phyloP scores from a whole-genome alignment of 1,139 yeast genomes.

The Candida pseudocylindracea region DNA sequence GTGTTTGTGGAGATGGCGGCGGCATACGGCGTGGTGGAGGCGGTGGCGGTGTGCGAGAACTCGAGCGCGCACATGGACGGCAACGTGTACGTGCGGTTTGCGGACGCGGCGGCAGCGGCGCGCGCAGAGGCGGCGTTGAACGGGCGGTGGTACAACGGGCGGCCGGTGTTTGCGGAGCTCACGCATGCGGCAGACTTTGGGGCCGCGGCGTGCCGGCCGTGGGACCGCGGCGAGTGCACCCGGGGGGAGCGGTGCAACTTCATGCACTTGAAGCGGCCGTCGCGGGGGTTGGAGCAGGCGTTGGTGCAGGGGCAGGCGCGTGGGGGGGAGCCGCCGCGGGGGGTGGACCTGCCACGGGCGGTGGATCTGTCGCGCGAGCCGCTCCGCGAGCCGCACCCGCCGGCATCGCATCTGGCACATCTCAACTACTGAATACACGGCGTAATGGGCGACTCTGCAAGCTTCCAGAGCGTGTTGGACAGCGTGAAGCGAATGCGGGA shows the following conservation, averaged over 20 bases:
- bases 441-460: too few species aligned
- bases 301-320: constrained; percentile 1
- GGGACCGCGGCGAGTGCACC: constrained; percentile 37
- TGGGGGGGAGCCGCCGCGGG: too few species aligned
- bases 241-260: constrained; percentile 76
- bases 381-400: too few species aligned
- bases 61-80: constrained; percentile 65
- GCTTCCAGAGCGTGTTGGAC: too few species aligned
- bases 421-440: too few species aligned
- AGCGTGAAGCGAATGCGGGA: too few species aligned
- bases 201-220: constrained; percentile 59
- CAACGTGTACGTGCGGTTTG: constrained; percentile 54
- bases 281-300: too few species aligned
- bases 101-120: constrained; percentile 31
- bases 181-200: constrained; percentile 53
- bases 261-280: constrained; percentile 54
- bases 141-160: constrained; percentile 60
- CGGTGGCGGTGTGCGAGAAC: constrained; percentile 64
- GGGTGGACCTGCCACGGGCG: too few species aligned
- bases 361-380: too few species aligned
- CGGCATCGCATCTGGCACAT: too few species aligned
- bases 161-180: constrained; percentile 66
- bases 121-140: constrained; percentile 39
- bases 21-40: constrained; percentile 34
- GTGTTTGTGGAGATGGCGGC: constrained; percentile 44